phyloP scores from a whole-genome alignment of 2,329 filamentous ascomycete genomes.

The Cladophialophora chaetospira region DNA sequence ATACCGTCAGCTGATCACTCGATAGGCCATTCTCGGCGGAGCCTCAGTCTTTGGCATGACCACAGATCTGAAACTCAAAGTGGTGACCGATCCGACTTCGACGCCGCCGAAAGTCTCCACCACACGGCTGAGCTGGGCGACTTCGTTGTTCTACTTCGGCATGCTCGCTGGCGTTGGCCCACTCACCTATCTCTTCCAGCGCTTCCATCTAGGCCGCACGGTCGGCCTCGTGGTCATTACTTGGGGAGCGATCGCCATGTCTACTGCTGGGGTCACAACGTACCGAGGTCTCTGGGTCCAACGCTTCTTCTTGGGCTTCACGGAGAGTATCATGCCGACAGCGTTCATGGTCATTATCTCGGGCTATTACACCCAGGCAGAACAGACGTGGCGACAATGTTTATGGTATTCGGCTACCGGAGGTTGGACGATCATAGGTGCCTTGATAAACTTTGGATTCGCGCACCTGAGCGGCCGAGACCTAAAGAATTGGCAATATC shows the following conservation, averaged over 20 bases:
- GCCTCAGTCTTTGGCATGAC: conserved; percentile 78
- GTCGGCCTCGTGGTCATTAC: conserved; percentile 64
- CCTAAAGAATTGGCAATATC: conserved; percentile 65
- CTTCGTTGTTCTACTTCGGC: conserved; percentile 70
- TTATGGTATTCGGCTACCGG: conserved; percentile 39
- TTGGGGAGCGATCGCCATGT: conserved; percentile 66
- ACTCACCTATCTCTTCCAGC: conserved; percentile 69
- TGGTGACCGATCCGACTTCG: conserved; percentile 51
- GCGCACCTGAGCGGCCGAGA: background rate
- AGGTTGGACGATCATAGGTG: conserved; percentile 48
- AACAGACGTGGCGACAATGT: conserved; percentile 4
- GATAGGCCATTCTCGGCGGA: conserved; percentile 69
- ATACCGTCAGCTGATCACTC: background rate
- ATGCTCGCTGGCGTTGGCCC: conserved; percentile 74
- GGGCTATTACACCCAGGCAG: conserved; percentile 62
- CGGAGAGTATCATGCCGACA: conserved; percentile 66
- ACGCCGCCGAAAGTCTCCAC: conserved; percentile 64
- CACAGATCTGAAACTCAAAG: conserved; percentile 61
- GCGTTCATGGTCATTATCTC: conserved; percentile 65
- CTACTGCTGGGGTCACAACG: conserved; percentile 66
- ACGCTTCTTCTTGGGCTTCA: conserved; percentile 63
- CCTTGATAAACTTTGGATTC: conserved; percentile 11
- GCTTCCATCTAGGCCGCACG: conserved; percentile 63
- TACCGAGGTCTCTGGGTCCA: conserved; percentile 66
- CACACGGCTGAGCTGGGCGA: conserved; percentile 72